phyloP scores from a whole-genome alignment of 2,329 filamentous ascomycete species.

The Madurella fahalii region DNA sequence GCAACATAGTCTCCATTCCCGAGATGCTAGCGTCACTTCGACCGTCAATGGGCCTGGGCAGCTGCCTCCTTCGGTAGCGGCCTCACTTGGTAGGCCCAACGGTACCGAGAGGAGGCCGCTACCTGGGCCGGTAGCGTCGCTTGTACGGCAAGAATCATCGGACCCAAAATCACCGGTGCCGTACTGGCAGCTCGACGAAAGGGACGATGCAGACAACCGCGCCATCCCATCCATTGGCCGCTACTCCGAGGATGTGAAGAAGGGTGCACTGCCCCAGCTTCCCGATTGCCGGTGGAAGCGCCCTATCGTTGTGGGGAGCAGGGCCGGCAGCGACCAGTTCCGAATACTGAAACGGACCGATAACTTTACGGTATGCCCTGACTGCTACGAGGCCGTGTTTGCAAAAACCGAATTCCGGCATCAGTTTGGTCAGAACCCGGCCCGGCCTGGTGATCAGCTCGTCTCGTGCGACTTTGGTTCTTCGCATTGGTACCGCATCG shows the following conservation, averaged over 20 bases:
- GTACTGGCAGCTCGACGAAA: slow-evolving; percentile 45
- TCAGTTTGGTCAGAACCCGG: slow-evolving; percentile 59
- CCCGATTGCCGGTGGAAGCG: slow-evolving; percentile 66
- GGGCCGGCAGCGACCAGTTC: slow-evolving; percentile 70
- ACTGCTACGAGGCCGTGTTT: slow-evolving; percentile 70
- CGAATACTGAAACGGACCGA: slow-evolving; percentile 68
- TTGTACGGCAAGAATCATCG: slow-evolving; percentile 23
- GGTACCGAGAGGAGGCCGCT: slow-evolving; percentile 26
- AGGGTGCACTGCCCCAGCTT: slow-evolving; percentile 45
- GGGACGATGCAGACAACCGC: slow-evolving; percentile 35
- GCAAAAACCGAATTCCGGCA: slow-evolving; percentile 62
- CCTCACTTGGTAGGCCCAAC: slow-evolving; percentile 16
- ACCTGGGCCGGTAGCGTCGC: slow-evolving; percentile 21
- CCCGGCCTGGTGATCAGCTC: slow-evolving; percentile 52
- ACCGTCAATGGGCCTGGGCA: slow-evolving; percentile 22
- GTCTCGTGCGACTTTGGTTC: slow-evolving; percentile 75
- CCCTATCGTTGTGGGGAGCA: slow-evolving; percentile 33
- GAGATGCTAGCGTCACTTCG: slow-evolving; percentile 28
- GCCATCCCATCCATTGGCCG: slow-evolving; percentile 45
- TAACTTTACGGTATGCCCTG: slow-evolving; percentile 76
- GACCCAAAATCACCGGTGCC: slow-evolving; percentile 26
- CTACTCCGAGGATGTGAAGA: slow-evolving; percentile 50
- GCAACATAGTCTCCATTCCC: slow-evolving; percentile 24
- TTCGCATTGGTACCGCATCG: slow-evolving; percentile 75
- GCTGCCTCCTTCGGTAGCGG: slow-evolving; percentile 20